phyloP scores from a whole-genome alignment of 2,329 filamentous ascomycete species.

The Sporothrix humicola region DNA sequence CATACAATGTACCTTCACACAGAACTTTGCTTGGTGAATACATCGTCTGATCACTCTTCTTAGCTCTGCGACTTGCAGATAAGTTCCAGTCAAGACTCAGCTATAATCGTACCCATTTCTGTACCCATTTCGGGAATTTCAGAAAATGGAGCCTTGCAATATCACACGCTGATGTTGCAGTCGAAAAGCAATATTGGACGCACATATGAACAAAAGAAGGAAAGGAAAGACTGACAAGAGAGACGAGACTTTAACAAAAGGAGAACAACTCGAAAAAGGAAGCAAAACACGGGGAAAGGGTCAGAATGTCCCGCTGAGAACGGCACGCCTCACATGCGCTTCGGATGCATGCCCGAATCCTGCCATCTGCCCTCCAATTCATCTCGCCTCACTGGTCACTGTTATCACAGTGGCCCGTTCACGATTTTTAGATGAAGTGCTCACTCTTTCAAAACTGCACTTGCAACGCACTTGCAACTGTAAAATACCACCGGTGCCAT shows the following conservation, averaged over 20 bases:
- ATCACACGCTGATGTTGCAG: slow-evolving; percentile 21
- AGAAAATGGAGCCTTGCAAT: background rate
- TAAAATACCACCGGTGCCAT: slow-evolving; percentile 12
- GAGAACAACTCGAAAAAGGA: background rate
- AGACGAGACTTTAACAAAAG: no score
- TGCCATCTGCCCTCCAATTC: background rate
- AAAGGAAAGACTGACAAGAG: background rate
- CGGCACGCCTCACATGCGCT: background rate
- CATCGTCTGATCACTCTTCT: background rate
- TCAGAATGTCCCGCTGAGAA: background rate
- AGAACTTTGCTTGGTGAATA: background rate
- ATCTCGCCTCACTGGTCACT: background rate
- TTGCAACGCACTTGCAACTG: background rate
- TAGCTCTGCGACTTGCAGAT: background rate
- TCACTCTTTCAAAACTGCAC: background rate
- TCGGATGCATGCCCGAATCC: slow-evolving; percentile 11
- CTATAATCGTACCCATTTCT: no score
- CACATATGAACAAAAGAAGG: background rate
- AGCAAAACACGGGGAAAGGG: slow-evolving; percentile 14
- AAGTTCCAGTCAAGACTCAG: background rate
- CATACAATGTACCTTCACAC: background rate
- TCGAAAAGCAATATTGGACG: slow-evolving; percentile 26
- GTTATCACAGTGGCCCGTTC: background rate
- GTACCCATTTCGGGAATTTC: background rate
- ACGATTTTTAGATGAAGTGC: background rate